These are phyloP conservation scores for Hymenoscyphus linearis DNA, from an alignment of 2,329 filamentous ascomycete genomes.

Conservation along the genomic window DNA sequence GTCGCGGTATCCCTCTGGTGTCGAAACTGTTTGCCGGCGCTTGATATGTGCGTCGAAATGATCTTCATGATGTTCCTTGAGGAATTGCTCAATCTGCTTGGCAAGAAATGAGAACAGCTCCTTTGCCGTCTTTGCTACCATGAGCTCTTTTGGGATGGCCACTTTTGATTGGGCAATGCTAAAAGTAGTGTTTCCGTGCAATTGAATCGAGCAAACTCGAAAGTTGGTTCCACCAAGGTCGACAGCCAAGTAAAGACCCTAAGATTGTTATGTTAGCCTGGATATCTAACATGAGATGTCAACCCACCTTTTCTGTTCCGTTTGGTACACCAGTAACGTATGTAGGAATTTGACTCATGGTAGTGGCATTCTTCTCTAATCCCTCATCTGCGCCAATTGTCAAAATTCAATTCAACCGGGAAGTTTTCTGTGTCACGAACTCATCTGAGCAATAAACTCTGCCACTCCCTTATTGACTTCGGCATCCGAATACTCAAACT, in stretches of 20 bases:
- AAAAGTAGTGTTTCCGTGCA: constrained; percentile 94
- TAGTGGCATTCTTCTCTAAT: constrained; percentile 68
- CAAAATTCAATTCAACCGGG: constrained; percentile 20
- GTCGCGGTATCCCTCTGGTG: constrained; percentile 55
- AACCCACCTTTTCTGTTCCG: constrained; percentile 85
- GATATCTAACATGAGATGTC: background rate
- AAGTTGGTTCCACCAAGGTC: constrained; percentile 99
- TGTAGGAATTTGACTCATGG: constrained; percentile 91
- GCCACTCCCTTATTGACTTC: constrained; percentile 74
- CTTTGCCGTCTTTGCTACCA: constrained; percentile 79
- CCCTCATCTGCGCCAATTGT: constrained; percentile 63
- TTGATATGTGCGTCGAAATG: constrained; percentile 70
- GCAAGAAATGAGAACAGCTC: constrained; percentile 92
- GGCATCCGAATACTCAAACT: constrained; percentile 79
- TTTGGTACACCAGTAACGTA: constrained; percentile 95
- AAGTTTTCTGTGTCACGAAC: constrained; percentile 40
- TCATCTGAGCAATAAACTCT: constrained; percentile 84
- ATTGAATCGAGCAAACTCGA: constrained; percentile 88
- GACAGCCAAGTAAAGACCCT: constrained; percentile 90
- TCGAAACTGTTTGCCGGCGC: constrained; percentile 56
- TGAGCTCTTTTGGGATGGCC: constrained; percentile 81
- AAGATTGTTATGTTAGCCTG: constrained; percentile 15
- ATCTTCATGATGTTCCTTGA: constrained; percentile 80
- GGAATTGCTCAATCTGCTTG: constrained; percentile 84
- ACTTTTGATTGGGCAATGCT: constrained; percentile 90